Conservation (phyloP, 495 filamentous ascomycete genomes). For the Melanomma pulvis-pyrius region DNA sequence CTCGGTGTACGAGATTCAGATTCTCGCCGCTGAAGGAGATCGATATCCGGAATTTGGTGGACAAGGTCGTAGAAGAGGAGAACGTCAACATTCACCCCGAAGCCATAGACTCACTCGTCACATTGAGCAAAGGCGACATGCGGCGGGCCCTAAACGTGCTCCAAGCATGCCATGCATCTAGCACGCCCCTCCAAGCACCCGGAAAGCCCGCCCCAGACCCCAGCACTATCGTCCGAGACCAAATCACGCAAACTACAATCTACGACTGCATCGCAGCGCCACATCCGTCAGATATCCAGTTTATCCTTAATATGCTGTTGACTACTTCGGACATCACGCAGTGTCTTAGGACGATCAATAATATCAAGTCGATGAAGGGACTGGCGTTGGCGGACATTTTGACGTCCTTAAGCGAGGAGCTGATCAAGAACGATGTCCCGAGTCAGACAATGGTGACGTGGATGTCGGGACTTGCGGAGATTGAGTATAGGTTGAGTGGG, state of each 20-base stretch:
- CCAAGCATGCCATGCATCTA: constrained; percentile 94
- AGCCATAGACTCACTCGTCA: constrained; percentile 78
- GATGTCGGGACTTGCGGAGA: constrained; percentile 88
- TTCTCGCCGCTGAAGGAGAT: constrained; percentile 89
- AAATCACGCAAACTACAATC: constrained; percentile 87
- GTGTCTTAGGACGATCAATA: constrained; percentile 82
- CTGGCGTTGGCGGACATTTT: constrained; percentile 93
- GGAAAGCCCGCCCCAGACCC: constrained; percentile 54
- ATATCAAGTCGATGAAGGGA: constrained; percentile 82
- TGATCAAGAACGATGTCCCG: constrained; percentile 81
- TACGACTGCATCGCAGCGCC: constrained; percentile 98
- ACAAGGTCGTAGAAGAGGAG: constrained; percentile 89
- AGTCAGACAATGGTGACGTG: constrained; percentile 84
- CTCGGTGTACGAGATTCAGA: constrained; percentile 90
- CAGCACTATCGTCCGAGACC: constrained; percentile 65
- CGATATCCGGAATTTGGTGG: constrained; percentile 81
- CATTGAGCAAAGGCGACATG: constrained; percentile 94
- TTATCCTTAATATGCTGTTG: constrained; percentile 81
- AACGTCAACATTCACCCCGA: constrained; percentile 77
- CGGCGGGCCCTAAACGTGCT: constrained; percentile 90
- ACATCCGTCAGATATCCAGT: constrained; percentile 82
- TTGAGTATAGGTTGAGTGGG: constrained; percentile 87
- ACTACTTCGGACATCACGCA: constrained; percentile 81
- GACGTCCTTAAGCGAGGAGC: constrained; percentile 77
- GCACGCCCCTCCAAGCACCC: constrained; percentile 57